These are phyloP conservation scores for Lupinus albus DNA, from an alignment of 306 rosid species.

Conservation along the genomic window DNA sequence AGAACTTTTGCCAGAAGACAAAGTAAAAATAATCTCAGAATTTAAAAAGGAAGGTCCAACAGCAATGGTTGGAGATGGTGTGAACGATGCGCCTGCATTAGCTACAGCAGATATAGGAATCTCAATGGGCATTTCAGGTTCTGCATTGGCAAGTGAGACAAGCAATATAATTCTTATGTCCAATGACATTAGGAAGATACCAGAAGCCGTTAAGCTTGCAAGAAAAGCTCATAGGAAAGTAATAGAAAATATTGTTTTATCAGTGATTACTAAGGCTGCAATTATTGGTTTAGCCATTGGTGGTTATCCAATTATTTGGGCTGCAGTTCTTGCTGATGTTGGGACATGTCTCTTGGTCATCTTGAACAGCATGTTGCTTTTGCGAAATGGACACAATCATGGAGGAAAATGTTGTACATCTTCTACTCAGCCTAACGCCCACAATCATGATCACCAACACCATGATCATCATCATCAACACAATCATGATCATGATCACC, in stretches of 20 bases:
- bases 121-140: conserved; percentile 98
- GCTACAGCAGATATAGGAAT: conserved; percentile 91
- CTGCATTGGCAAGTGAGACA: conserved; percentile 88
- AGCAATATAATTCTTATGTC: conserved; percentile 83
- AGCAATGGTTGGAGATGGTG: conserved; percentile 93
- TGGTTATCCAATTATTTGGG: conserved; percentile 97
- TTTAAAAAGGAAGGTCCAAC: conserved; percentile 73
- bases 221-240: conserved; percentile 66
- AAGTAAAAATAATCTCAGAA: conserved; percentile 64
- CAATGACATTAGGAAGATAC: conserved; percentile 80
- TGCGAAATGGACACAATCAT: conserved; percentile 50
- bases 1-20: conserved; percentile 90
- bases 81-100: conserved; percentile 91
- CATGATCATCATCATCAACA: conserved; percentile 39
- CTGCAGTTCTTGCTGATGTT: conserved; percentile 97
- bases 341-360: conserved; percentile 88
- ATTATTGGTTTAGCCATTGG: conserved; percentile 74
- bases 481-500: too few species aligned
- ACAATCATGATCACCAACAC: conserved; percentile 27
- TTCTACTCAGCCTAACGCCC: conserved; percentile 40
- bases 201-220: conserved; percentile 77
- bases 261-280: conserved; percentile 61
- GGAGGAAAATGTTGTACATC: conserved; percentile 53
- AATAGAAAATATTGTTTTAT: conserved; percentile 62
- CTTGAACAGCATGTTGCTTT: conserved; percentile 86